These are phyloP conservation scores for Ceratocystis alfenasii DNA, from an alignment of 2,329 filamentous ascomycete species.

Conservation along the genomic window DNA sequence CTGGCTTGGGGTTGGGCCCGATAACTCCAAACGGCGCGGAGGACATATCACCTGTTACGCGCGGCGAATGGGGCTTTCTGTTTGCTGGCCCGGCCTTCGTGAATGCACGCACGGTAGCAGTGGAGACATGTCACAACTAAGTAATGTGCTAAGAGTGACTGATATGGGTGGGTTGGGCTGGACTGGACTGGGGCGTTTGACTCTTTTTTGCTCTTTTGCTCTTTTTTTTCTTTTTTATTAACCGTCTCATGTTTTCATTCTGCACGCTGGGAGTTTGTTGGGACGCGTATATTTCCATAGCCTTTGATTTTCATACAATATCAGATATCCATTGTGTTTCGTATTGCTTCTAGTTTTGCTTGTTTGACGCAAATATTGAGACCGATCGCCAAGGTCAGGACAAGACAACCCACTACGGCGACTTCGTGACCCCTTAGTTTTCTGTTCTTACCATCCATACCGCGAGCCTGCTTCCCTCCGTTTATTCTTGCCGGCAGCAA, in stretches of 20 bases:
- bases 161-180: background rate
- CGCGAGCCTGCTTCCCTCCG: conserved; percentile 67
- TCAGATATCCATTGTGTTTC: conserved; percentile 16
- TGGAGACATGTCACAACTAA: conserved; percentile 37
- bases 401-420: background rate
- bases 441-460: conserved; percentile 58
- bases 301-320: conserved; percentile 18
- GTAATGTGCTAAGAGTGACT: background rate
- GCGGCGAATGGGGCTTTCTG: conserved; percentile 51
- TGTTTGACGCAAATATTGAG: background rate
- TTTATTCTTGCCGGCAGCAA: conserved; percentile 67
- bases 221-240: background rate
- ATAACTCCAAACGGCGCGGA: conserved; percentile 48
- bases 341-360: background rate
- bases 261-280: conserved; percentile 14
- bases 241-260: background rate
- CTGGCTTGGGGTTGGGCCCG: conserved; percentile 32
- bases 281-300: background rate
- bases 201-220: background rate
- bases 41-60: conserved; percentile 50
- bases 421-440: background rate
- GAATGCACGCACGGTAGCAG: conserved; percentile 36
- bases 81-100: conserved; percentile 37
- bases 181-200: background rate
- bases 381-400: background rate